These are phyloP conservation scores for Erodium trifolium DNA, from an alignment of 441 rosid genomes.

Conservation along the genomic window DNA sequence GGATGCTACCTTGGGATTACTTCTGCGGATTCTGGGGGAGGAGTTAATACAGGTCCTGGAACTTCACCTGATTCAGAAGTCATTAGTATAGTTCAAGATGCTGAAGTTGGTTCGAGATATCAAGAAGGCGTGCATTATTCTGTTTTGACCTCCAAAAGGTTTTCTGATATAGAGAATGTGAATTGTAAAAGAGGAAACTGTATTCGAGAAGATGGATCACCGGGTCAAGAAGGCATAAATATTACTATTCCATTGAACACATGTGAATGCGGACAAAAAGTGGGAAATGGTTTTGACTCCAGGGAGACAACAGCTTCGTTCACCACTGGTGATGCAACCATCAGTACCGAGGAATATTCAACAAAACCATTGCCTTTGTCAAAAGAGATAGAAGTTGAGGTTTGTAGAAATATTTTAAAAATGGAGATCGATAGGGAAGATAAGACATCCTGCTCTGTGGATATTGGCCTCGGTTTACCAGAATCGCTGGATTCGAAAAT, in stretches of 20 bases:
- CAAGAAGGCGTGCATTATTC: conserved; percentile 33
- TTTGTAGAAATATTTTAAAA: conserved; percentile 21
- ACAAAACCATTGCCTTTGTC: conserved; percentile 22
- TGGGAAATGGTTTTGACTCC: conserved; percentile 19
- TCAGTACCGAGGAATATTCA: conserved; percentile 25
- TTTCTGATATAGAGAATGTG: conserved; percentile 25
- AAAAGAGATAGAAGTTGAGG: conserved; percentile 22
- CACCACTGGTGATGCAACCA: conserved; percentile 25
- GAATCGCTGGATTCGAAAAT: conserved; percentile 24
- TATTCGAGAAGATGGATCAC: conserved; percentile 28
- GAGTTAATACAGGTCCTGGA: conserved; percentile 47
- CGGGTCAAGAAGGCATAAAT: conserved; percentile 24
- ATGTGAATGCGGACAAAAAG: conserved; percentile 26
- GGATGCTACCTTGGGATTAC: conserved; percentile 31
- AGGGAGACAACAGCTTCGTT: conserved; percentile 26
- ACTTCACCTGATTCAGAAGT: conserved; percentile 99
- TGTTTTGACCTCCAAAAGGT: conserved; percentile 32
- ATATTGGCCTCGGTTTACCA: conserved; percentile 17
- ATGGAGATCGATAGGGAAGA: conserved; percentile 15
- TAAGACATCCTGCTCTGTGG: conserved; percentile 10
- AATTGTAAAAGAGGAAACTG: conserved; percentile 30
- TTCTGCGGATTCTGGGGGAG: conserved; percentile 31
- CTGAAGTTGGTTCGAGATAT: conserved; percentile 34
- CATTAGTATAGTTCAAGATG: conserved; percentile 59
- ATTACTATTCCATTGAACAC: conserved; percentile 42